phyloP scores from a whole-genome alignment of 768 basidiomycete species.

The Flagelloscypha sp. region DNA sequence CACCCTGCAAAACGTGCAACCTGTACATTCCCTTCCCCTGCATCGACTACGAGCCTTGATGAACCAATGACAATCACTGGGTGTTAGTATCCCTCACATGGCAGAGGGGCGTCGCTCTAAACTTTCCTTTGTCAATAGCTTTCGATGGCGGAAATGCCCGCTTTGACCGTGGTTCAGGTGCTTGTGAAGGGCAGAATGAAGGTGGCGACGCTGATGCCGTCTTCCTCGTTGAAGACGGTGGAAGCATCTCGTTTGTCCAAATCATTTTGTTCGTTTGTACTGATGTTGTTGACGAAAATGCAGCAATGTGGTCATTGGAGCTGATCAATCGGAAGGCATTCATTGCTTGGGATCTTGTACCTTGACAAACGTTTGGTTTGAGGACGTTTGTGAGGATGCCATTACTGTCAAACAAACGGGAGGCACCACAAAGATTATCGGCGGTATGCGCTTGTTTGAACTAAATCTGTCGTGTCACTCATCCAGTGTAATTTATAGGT shows the following conservation, averaged over 20 bases:
- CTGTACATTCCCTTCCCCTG: conserved; percentile 7
- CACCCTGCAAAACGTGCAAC: conserved; percentile 6
- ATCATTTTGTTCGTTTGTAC: conserved; percentile 1
- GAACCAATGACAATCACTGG: conserved; percentile 7
- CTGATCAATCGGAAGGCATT: conserved; percentile 12
- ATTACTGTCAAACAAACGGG: conserved; percentile 9
- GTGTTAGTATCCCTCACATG: conserved; percentile 3
- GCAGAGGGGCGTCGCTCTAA: neutral
- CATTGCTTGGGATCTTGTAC: conserved; percentile 22
- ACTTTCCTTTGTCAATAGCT: neutral
- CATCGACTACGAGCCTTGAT: conserved; percentile 4
- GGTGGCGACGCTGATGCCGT: conserved; percentile 22
- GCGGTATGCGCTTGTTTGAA: no score
- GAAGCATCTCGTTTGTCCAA: conserved; percentile 13
- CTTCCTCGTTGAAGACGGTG: conserved; percentile 20
- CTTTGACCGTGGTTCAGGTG: conserved; percentile 7
- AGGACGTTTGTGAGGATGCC: conserved; percentile 23
- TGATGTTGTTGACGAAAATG: neutral
- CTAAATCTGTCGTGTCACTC: no score
- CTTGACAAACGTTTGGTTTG: conserved; percentile 23
- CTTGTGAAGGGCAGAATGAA: conserved; percentile 10
- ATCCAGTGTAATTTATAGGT: no score
- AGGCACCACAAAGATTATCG: conserved; percentile 6
- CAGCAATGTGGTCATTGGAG: conserved; percentile 8
- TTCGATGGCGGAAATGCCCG: conserved; percentile 8